These are phyloP conservation scores for Phaffia tasmanica DNA, from an alignment of 768 basidiomycete genomes.

Conservation along the genomic window DNA sequence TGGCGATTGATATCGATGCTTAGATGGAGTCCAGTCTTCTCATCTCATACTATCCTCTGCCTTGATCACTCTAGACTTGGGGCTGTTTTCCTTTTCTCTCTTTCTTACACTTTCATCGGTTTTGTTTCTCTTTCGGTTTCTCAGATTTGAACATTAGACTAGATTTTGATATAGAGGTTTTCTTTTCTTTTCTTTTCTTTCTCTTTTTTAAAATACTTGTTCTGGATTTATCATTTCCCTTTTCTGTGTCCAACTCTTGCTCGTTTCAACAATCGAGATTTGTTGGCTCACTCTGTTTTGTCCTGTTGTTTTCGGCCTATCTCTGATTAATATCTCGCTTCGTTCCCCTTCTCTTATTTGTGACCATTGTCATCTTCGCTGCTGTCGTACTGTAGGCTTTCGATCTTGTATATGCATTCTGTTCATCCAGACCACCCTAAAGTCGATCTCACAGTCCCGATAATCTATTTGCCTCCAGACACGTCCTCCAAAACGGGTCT, in stretches of 20 bases:
- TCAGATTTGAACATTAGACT: too few species aligned
- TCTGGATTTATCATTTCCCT: not conserved
- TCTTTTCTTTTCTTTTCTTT: not conserved
- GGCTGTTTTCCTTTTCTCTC: not conserved
- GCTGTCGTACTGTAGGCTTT: too few species aligned
- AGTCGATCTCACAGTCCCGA: too few species aligned
- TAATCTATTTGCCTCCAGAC: not conserved
- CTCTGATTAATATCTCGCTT: not conserved
- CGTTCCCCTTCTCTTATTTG: too few species aligned
- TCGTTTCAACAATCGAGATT: not conserved
- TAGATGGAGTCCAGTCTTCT: not conserved
- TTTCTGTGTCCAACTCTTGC: not conserved
- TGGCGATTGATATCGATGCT: slow-evolving; percentile 6
- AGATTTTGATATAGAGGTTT: not conserved
- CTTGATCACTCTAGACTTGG: too few species aligned
- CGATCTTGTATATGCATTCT: too few species aligned
- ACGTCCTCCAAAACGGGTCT: slow-evolving; percentile 3
- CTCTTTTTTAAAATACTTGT: not conserved
- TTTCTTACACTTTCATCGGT: not conserved
- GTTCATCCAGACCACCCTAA: too few species aligned
- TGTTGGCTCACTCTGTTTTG: slow-evolving; percentile 1
- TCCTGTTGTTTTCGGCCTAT: not conserved
- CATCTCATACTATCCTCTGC: too few species aligned
- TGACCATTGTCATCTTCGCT: too few species aligned
- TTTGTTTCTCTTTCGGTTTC: not conserved